phyloP scores from a whole-genome alignment of 192 early-diverging fungal species.

The Spizellomyces punctatus region DNA sequence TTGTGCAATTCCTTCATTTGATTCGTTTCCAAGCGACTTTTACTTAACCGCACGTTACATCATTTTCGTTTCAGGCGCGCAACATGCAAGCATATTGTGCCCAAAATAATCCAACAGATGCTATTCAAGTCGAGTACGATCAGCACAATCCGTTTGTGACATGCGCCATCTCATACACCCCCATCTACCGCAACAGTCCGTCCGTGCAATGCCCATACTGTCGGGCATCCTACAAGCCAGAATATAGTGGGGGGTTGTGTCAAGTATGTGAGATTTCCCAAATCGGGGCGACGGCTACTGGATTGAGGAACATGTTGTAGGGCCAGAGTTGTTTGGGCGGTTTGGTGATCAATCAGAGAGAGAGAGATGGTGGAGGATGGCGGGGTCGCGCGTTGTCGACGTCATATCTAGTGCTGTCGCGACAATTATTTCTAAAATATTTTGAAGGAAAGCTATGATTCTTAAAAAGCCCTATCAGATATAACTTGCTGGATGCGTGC shows the following conservation, averaged over 20 bases:
- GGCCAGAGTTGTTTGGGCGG: too few relatives aligned
- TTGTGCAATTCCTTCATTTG: not conserved
- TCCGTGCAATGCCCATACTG: constrained; percentile 85
- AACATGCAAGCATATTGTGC: constrained; percentile 62
- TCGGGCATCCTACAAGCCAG: constrained; percentile 81
- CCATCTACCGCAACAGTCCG: constrained; percentile 89
- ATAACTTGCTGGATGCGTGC: too few relatives aligned
- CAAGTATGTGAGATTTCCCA: constrained; percentile 83
- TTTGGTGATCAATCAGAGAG: too few relatives aligned
- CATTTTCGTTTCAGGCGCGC: constrained; percentile 51
- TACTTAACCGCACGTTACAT: not conserved
- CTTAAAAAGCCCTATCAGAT: too few relatives aligned
- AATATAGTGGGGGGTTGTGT: constrained; percentile 79
- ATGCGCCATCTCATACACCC: constrained; percentile 81
- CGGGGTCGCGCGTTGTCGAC: too few relatives aligned
- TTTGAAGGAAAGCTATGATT: too few relatives aligned
- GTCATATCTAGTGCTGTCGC: too few relatives aligned
- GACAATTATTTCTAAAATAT: too few relatives aligned
- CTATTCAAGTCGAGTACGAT: constrained; percentile 85
- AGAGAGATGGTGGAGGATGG: too few relatives aligned
- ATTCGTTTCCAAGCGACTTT: too few relatives aligned
- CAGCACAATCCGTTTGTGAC: constrained; percentile 94
- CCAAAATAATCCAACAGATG: constrained; percentile 80
- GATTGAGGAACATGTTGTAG: constrained; percentile 46
- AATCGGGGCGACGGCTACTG: constrained; percentile 77